A percentile compares a stretch with the other conserved stretches of the same genome.
phyloP scores from a whole-genome alignment of 2,329 filamentous ascomycete species.

The Sarocladium kiliense region DNA sequence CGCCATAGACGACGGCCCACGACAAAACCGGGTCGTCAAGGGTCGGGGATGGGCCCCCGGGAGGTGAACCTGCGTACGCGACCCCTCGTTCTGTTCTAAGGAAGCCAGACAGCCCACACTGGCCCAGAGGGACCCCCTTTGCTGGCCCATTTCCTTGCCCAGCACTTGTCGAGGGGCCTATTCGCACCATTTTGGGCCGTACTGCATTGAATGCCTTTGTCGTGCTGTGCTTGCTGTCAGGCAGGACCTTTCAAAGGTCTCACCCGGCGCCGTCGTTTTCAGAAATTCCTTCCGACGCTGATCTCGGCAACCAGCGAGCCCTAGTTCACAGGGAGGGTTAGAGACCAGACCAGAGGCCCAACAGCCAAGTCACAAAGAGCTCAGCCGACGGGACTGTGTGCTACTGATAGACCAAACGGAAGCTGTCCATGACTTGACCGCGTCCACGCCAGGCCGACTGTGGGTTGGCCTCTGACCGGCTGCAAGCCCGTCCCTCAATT shows the following conservation, averaged over 20 bases:
- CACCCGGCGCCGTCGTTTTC: neutral
- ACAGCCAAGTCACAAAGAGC: neutral
- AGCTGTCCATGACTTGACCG: neutral
- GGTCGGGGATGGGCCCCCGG: neutral
- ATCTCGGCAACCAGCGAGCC: neutral
- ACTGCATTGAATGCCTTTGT: neutral
- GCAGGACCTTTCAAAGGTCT: neutral
- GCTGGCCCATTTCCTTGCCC: too few relatives aligned
- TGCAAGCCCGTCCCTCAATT: neutral
- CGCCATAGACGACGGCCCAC: neutral
- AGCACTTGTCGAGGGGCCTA: too few relatives aligned
- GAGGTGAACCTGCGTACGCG: neutral
- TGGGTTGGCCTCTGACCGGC: neutral
- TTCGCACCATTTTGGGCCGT: neutral
- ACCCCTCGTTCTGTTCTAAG: neutral
- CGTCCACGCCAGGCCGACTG: conserved; percentile 4
- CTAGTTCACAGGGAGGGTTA: neutral
- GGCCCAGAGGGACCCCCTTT: neutral
- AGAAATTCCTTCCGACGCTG: neutral
- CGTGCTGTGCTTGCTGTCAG: neutral
- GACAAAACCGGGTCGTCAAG: neutral
- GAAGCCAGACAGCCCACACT: neutral
- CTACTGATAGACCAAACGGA: conserved; percentile 1
- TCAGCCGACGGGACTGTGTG: neutral
- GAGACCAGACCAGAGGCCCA: neutral